Evolutionary conservation across 108 stramenopile genomes (phyloP).

Genomic region (Cylindrotheca closterium): DNA sequence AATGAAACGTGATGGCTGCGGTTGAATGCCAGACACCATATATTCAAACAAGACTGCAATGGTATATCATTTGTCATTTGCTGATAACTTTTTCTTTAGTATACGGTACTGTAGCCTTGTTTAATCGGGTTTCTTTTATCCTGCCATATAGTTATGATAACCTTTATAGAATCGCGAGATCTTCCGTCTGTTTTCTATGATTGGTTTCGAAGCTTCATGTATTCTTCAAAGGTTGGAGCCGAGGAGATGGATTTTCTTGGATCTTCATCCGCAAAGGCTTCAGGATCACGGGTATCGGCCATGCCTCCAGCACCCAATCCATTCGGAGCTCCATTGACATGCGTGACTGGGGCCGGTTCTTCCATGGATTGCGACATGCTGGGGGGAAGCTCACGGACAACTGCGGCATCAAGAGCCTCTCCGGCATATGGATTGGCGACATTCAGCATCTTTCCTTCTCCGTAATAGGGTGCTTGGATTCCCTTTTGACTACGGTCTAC

Average conservation of each 20-base stretch:
- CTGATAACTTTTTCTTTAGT: too few species aligned
- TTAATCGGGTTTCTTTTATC: too few species aligned
- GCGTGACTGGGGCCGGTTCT: background rate
- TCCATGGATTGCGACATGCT: too few species aligned
- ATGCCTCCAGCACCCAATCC: conserved; percentile 63
- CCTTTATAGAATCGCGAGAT: too few species aligned
- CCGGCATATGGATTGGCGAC: background rate
- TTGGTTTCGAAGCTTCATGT: conserved; percentile 83
- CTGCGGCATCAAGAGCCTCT: background rate
- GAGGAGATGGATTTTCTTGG: conserved; percentile 83
- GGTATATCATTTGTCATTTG: too few species aligned
- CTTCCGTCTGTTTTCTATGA: too few species aligned
- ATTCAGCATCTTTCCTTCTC: background rate
- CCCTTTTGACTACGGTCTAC: conserved; percentile 12
- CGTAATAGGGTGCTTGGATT: background rate
- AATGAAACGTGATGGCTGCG: too few species aligned
- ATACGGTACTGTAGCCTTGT: too few species aligned
- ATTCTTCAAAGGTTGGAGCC: conserved; percentile 85
- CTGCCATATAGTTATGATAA: too few species aligned
- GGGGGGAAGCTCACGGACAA: too few species aligned
- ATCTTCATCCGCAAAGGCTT: conserved; percentile 61
- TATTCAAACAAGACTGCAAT: too few species aligned
- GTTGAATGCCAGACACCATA: too few species aligned
- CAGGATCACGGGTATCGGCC: conserved; percentile 82
- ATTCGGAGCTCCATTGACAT: background rate